phyloP scores from a whole-genome alignment of 768 basidiomycete genomes.

The Pholiota microspora region DNA sequence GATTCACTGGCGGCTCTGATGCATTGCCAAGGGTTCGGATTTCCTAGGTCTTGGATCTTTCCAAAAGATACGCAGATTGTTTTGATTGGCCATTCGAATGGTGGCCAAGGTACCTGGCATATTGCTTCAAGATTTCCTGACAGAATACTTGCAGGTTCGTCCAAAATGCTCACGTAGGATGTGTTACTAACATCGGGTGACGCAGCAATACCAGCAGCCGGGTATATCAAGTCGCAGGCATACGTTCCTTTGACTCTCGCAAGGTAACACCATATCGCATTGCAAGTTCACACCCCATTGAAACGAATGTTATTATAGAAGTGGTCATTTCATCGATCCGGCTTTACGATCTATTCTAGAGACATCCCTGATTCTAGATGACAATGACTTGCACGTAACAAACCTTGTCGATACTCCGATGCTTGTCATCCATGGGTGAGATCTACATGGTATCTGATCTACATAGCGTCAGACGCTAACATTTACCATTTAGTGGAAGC shows the following conservation, averaged over 20 bases:
- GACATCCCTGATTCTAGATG: slow-evolving; percentile 74
- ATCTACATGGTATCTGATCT: neutral
- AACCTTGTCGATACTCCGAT: slow-evolving; percentile 72
- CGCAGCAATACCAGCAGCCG: slow-evolving; percentile 74
- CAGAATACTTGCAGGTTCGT: slow-evolving; percentile 57
- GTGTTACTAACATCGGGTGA: neutral
- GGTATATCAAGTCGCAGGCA: slow-evolving; percentile 83
- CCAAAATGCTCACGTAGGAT: neutral
- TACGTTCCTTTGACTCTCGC: slow-evolving; percentile 77
- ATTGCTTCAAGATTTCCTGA: slow-evolving; percentile 77
- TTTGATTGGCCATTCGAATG: slow-evolving; percentile 92
- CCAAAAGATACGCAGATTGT: slow-evolving; percentile 40
- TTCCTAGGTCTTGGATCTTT: slow-evolving; percentile 24
- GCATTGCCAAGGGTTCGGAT: slow-evolving; percentile 28
- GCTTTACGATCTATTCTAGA: slow-evolving; percentile 68
- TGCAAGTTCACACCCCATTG: neutral
- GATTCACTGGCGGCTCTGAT: slow-evolving; percentile 54
- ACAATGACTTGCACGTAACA: slow-evolving; percentile 83
- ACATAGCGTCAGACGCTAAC: neutral
- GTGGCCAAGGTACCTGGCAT: slow-evolving; percentile 89
- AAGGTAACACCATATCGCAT: slow-evolving; percentile 31
- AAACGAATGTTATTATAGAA: slow-evolving; percentile 7
- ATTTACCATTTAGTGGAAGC: slow-evolving; percentile 44
- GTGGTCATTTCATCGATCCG: slow-evolving; percentile 77
- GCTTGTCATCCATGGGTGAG: slow-evolving; percentile 78